Evolutionary conservation across 2,329 filamentous ascomycete genomes (phyloP), one percentile per base, ranked within the genome.

Genomic region (Rutstroemia sydowiana): DNA sequence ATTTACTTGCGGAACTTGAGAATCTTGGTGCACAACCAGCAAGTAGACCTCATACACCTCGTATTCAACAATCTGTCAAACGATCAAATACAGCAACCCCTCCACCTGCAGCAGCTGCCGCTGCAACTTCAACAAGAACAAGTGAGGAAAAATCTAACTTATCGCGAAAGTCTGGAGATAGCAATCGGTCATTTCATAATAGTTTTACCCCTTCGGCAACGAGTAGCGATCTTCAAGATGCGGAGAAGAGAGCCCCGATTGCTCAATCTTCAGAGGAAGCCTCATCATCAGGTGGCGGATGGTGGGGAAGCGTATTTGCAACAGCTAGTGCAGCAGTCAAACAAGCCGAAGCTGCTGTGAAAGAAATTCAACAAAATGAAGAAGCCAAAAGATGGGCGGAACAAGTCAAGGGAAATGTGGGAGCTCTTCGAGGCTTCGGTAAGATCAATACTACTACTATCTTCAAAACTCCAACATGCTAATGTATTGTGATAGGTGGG

Each of bases 371-470:
- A 68, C 85, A 93, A 66, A 96, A 95, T 63, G 90, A 97, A 66
- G 93, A 98, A 69, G 93, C 92, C 47, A 91, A 92, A 73, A 87
- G 88, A 68, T 98, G 92, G 90, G 88, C 91, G 1, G 88, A 95
- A 48, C 92, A 97, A 68, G 87, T 97, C 51, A 85, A 85, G 65
- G 91, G 90, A 54, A 95, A 95, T 66, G 87, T 95, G 45, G 87
- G 85, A 41, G 83, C 82, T 30, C 73, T 97, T 39, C 81, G 80
- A 60, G 86, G 84, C 50, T 74, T 92, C 56, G 86, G 89, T 92
- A 78, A 59, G 73, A 51, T 13, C 5, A 26, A 10, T 41, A 36
- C 18, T 8, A 32, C 55, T 21, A 37, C 11, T 21, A 48, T 16
- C 7, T 45, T 20, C 6, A 20, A 41, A 45, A 45, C 40, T 52